Evolutionary conservation across 176 grass and related monocot genomes (phyloP).

Genomic region (Carex pumila): DNA sequence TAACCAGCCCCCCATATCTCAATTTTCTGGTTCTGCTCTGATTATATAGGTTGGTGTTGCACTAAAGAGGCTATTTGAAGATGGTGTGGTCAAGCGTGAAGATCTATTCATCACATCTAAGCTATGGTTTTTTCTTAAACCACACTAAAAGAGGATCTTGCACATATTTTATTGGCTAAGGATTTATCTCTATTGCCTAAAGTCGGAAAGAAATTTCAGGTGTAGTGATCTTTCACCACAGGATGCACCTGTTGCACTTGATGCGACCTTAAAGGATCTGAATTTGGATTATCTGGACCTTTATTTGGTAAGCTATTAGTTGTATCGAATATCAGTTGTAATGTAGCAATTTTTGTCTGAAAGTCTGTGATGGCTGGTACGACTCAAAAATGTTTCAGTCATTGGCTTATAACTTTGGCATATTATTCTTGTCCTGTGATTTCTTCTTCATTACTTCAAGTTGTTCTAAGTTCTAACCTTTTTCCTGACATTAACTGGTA

Average conservation of each 20-base stretch:
- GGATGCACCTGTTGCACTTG: constrained; percentile 12
- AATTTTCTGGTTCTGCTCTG: no score
- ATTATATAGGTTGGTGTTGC: constrained; percentile 48
- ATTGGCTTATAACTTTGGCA: background rate
- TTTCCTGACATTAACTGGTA: background rate
- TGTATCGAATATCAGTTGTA: background rate
- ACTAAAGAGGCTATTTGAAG: constrained; percentile 44
- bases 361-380: background rate
- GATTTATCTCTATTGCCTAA: background rate
- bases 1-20: no score
- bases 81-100: constrained; percentile 53
- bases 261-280: background rate
- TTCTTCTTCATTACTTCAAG: background rate
- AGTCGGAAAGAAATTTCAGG: background rate
- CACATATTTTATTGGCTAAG: background rate
- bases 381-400: background rate
- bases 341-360: background rate
- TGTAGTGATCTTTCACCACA: constrained; percentile 2
- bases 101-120: constrained; percentile 80
- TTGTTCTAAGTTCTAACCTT: background rate
- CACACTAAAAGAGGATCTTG: background rate
- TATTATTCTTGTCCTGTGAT: background rate
- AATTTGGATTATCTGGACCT: constrained; percentile 10
- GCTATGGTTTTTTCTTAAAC: constrained; percentile 46
- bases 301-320: constrained; percentile 1